A percentile compares a stretch with the other conserved stretches of the same genome.
Conservation (phyloP, 345 rosid species). For the Lepidium africanum region DNA sequence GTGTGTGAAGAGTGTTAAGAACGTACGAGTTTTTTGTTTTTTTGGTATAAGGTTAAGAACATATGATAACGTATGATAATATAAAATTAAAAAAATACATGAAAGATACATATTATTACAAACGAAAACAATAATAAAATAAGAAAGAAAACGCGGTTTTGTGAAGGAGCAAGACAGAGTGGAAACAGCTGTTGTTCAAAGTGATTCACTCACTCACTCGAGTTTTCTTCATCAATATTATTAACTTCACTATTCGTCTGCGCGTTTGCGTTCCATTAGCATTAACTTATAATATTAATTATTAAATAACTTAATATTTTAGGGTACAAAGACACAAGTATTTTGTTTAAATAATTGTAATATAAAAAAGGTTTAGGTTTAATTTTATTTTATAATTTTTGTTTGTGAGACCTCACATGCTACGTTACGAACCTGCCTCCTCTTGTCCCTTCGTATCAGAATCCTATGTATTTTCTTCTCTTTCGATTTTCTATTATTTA, state of each 20-base stretch:
- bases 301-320: not conserved
- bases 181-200: constrained; percentile 16
- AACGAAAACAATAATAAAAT: not conserved
- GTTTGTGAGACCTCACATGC: constrained; percentile 26
- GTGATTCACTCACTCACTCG: constrained; percentile 12
- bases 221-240: not conserved
- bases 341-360: too few species aligned
- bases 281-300: not conserved
- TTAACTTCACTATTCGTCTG: constrained; percentile 25
- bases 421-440: constrained; percentile 30
- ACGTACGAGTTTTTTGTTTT: too few species aligned
- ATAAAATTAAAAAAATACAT: not conserved
- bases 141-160: constrained; percentile 26
- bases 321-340: not conserved
- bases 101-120: not conserved
- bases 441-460: constrained; percentile 13
- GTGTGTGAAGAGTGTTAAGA: too few species aligned
- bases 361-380: too few species aligned
- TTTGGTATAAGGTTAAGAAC: not conserved
- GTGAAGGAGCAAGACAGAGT: constrained; percentile 17
- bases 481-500: not conserved
- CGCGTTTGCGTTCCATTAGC: constrained; percentile 27
- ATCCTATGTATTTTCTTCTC: constrained; percentile 19
- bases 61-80: not conserved
- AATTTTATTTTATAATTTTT: not conserved